Conservation (phyloP, 2,329 filamentous ascomycete species). For the Cladosporium sp. region DNA sequence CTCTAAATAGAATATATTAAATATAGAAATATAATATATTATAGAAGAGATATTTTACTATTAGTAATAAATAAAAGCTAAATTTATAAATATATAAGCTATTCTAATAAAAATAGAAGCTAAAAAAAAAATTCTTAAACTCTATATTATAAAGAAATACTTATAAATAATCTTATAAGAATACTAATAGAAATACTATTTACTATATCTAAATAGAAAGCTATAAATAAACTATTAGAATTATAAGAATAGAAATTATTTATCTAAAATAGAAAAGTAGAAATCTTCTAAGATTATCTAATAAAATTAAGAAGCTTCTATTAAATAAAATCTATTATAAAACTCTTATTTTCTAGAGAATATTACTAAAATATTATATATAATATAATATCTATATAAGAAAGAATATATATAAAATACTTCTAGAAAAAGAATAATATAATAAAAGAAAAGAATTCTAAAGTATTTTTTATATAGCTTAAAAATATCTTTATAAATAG, state of each 20-base stretch:
- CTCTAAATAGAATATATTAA: neutral
- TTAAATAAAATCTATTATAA: neutral
- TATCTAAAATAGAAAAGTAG: neutral
- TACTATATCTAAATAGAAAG: neutral
- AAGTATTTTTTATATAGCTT: conserved; percentile 15
- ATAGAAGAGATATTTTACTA: neutral
- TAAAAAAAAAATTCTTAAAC: neutral
- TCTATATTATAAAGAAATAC: neutral
- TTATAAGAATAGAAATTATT: neutral
- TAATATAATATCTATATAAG: neutral
- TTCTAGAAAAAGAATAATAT: neutral
- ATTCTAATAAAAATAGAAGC: neutral
- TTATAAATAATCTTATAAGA: neutral
- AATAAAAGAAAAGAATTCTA: conserved; percentile 10
- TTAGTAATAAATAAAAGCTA: conserved; percentile 2
- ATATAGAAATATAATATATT: neutral
- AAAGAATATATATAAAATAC: neutral
- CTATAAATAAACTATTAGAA: neutral
- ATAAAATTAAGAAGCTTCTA: neutral
- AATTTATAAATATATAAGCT: neutral
- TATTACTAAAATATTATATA: neutral
- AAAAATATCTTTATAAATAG: conserved; percentile 14
- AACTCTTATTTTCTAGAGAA: neutral
- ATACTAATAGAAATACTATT: neutral
- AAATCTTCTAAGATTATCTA: neutral